Percentiles rank a stretch among this genome's conserved stretches.
Evolutionary conservation across 2,329 filamentous ascomycete species (phyloP).

Genomic region (Colletotrichum liriopes): DNA sequence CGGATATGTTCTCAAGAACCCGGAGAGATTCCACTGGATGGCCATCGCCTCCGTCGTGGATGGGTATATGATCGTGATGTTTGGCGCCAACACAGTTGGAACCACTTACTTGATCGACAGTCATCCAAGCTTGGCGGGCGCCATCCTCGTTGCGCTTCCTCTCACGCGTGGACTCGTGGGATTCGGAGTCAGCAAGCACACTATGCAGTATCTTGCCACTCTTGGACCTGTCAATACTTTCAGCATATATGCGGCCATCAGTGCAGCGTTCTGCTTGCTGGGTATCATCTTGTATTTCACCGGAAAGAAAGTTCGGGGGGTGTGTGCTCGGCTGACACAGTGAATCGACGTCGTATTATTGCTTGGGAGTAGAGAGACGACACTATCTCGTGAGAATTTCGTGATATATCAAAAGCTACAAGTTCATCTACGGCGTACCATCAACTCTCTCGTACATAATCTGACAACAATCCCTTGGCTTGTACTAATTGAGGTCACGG

Average conservation of each 20-base stretch:
- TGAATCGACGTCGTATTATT: neutral
- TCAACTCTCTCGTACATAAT: neutral
- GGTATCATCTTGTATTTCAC: constrained; percentile 31
- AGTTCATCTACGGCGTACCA: neutral
- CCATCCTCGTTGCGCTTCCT: constrained; percentile 30
- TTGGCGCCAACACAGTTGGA: constrained; percentile 33
- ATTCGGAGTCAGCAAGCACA: constrained; percentile 40
- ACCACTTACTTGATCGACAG: constrained; percentile 38
- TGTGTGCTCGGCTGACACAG: constrained; percentile 22
- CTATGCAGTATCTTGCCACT: constrained; percentile 43
- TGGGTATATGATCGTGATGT: constrained; percentile 34
- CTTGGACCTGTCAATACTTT: constrained; percentile 36
- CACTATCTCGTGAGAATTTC: neutral
- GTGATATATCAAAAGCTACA: neutral
- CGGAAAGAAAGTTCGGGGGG: constrained; percentile 21
- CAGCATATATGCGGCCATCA: constrained; percentile 36
- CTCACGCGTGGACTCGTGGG: constrained; percentile 36
- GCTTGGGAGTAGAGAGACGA: neutral
- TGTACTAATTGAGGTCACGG: neutral
- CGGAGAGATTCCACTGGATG: constrained; percentile 38
- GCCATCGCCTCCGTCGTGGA: constrained; percentile 34
- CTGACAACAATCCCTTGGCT: too few species aligned
- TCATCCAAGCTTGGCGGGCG: constrained; percentile 32
- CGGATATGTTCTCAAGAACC: constrained; percentile 33
- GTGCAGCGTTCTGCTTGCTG: constrained; percentile 30